These are phyloP conservation scores for Globisporangium orthogonon DNA, from an alignment of 352 stramenopile genomes.

Conservation along the genomic window DNA sequence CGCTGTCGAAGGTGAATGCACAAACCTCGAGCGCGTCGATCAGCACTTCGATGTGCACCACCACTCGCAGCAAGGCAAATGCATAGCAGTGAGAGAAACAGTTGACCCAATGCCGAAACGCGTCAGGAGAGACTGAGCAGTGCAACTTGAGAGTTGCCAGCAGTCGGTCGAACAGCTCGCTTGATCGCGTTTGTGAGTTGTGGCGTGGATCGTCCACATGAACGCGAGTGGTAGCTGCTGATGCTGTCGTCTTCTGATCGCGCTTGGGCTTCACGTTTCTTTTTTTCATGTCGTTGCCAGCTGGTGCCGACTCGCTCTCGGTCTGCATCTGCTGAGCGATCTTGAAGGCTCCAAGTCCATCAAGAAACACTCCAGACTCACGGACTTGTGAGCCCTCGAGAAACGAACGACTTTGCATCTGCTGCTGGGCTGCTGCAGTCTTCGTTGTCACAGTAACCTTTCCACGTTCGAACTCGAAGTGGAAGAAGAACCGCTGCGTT, in stretches of 20 bases:
- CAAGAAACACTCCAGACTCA: conserved; percentile 25
- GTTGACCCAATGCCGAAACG: conserved; percentile 9
- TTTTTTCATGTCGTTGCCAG: not conserved
- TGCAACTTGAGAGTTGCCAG: not conserved
- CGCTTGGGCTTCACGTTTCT: not conserved
- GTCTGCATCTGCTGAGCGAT: conserved; percentile 11
- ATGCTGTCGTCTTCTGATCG: not conserved
- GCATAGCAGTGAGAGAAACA: conserved; percentile 14
- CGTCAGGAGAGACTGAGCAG: not conserved
- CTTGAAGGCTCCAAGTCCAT: conserved; percentile 16
- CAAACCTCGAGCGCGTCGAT: not conserved
- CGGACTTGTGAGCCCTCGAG: conserved; percentile 14
- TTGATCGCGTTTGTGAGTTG: not conserved
- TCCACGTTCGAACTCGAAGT: conserved; percentile 16
- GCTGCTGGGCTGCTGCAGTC: not conserved
- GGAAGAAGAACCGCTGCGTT: conserved; percentile 33
- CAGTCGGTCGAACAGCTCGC: not conserved
- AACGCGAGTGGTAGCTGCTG: not conserved
- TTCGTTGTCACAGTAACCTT: not conserved
- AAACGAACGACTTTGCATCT: conserved; percentile 22
- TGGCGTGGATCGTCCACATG: too few species aligned
- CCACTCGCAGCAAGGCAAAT: conserved; percentile 19
- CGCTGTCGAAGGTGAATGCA: not conserved
- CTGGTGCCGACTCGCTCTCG: not conserved
- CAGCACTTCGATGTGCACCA: conserved; percentile 13